phyloP scores from a whole-genome alignment of 352 stramenopile genomes.

The Phytophthora sojae region DNA sequence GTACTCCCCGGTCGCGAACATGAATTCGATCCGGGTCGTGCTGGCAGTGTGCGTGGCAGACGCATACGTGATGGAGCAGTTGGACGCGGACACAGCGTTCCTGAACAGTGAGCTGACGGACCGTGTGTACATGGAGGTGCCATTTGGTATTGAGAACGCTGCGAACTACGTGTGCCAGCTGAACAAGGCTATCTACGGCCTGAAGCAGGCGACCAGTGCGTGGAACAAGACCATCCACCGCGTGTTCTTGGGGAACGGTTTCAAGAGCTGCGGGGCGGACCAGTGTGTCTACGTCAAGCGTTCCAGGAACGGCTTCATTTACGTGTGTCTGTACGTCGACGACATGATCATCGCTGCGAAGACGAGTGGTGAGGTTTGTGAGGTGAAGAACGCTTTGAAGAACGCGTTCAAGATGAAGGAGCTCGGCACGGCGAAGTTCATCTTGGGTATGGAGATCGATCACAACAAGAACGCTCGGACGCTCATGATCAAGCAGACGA shows the following conservation, averaged over 20 bases:
- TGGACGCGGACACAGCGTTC: conserved; percentile 48
- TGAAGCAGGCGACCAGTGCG: not conserved
- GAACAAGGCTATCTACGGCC: conserved; percentile 1
- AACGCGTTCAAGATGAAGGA: conserved; percentile 12
- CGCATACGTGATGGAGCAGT: conserved; percentile 32
- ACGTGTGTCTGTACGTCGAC: not conserved
- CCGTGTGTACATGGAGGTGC: conserved; percentile 18
- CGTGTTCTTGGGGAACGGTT: conserved; percentile 1
- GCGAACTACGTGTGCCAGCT: not conserved
- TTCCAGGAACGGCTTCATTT: not conserved
- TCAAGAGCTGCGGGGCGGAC: conserved; percentile 1
- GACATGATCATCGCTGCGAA: conserved; percentile 1
- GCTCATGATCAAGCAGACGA: conserved; percentile 7
- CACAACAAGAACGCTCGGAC: not conserved
- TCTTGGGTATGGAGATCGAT: conserved; percentile 9
- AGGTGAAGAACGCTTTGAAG: too few species aligned
- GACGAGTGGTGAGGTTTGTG: conserved; percentile 1
- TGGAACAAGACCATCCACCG: conserved; percentile 8
- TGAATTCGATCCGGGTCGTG: conserved; percentile 41
- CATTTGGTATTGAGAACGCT: conserved; percentile 4
- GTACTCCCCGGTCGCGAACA: conserved; percentile 35
- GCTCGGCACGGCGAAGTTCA: not conserved
- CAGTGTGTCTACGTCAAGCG: not conserved
- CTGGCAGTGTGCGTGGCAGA: conserved; percentile 20
- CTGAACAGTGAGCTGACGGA: conserved; percentile 27